phyloP scores from a whole-genome alignment of 2,329 filamentous ascomycete species.

The Sclerotinia spermophila region DNA sequence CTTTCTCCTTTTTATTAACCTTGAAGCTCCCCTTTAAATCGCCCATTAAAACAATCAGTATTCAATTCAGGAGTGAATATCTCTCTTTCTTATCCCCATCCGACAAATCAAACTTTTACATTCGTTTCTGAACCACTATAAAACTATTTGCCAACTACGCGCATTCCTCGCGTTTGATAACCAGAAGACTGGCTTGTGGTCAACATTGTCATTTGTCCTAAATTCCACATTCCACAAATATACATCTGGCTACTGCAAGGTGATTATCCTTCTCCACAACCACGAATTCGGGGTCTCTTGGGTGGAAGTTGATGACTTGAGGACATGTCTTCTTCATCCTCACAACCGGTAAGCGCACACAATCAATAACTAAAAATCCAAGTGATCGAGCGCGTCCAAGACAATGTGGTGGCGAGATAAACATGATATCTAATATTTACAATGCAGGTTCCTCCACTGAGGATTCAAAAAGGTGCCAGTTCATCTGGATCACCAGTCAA shows the following conservation, averaged over 20 bases:
- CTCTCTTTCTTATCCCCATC: not conserved
- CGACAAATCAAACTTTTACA: conserved; percentile 1
- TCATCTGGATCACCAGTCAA: conserved; percentile 57
- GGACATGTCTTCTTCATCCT: conserved; percentile 31
- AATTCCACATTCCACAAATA: conserved; percentile 18
- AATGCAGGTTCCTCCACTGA: conserved; percentile 67
- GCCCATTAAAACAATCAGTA: not conserved
- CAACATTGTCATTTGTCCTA: conserved; percentile 17
- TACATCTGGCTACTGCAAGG: conserved; percentile 20
- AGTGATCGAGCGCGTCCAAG: not conserved
- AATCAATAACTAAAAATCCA: not conserved
- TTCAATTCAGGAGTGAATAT: not conserved
- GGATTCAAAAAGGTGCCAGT: conserved; percentile 68
- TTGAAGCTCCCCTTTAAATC: conserved; percentile 3
- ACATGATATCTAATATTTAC: conserved; percentile 11
- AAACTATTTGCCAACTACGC: not conserved
- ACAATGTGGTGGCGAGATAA: not conserved
- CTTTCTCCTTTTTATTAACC: not conserved
- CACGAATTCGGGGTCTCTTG: not conserved
- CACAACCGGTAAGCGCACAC: conserved; percentile 29
- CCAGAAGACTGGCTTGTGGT: not conserved
- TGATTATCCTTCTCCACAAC: conserved; percentile 14
- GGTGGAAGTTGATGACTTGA: conserved; percentile 12
- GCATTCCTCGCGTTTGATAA: conserved; percentile 14
- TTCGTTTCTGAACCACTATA: conserved; percentile 13